phyloP scores from a whole-genome alignment of 495 filamentous ascomycete genomes.

The Annulohypoxylon maeteangense region DNA sequence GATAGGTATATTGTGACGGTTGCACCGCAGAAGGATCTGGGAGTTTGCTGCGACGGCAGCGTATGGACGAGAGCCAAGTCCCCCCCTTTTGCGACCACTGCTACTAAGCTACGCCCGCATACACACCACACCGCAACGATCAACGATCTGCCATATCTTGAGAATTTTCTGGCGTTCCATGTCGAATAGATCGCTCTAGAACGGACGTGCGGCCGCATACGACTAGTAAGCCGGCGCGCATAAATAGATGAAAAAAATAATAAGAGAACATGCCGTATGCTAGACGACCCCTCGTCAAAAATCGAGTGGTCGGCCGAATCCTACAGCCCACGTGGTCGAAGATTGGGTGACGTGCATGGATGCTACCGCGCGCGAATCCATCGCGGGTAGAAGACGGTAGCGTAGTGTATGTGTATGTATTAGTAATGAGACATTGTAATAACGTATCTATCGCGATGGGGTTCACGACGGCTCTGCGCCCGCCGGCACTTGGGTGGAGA shows the following conservation, averaged over 20 bases:
- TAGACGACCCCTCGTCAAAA: not conserved
- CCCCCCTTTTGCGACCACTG: not conserved
- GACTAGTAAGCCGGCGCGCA: conserved; percentile 37
- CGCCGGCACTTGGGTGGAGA: conserved; percentile 70
- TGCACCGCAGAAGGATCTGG: conserved; percentile 40
- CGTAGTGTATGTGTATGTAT: too few relatives aligned
- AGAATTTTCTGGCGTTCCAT: conserved; percentile 15
- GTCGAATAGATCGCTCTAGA: conserved; percentile 36
- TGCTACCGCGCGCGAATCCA: conserved; percentile 33
- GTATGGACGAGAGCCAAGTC: not conserved
- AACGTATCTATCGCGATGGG: too few relatives aligned
- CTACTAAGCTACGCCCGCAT: conserved; percentile 6
- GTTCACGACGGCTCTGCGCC: conserved; percentile 47
- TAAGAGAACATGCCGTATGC: not conserved
- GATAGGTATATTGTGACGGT: conserved; percentile 16
- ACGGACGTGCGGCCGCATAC: conserved; percentile 21
- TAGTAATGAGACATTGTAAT: not conserved
- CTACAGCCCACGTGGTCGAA: conserved; percentile 40
- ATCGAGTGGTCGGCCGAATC: conserved; percentile 27
- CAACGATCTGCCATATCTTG: conserved; percentile 27
- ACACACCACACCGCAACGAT: conserved; percentile 9
- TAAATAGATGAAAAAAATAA: not conserved
- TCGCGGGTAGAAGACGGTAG: conserved; percentile 12
- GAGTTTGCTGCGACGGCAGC: conserved; percentile 10
- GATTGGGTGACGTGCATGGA: conserved; percentile 44